Base-by-base conservation (phyloP, 768 basidiomycete species). In the Daedalea quercina region DNA sequence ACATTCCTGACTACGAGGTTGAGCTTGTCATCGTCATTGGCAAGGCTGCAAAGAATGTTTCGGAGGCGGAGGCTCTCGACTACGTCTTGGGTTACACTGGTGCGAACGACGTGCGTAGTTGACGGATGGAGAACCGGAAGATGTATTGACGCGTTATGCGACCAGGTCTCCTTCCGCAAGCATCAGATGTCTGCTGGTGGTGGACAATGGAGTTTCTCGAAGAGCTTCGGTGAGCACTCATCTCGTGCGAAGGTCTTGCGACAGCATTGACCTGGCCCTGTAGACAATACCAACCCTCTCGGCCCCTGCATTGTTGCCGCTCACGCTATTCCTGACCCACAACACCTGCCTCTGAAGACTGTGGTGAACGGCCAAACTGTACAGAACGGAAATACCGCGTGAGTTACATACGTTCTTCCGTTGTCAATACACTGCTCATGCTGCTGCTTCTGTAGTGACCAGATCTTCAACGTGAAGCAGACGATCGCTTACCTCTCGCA, bases 131-230 rank as follows among this genome's bases (percentile, higher is more conserved):
- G 11, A 20, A 3, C 6, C 25, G 19, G 19, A 7, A 41, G 1
- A n/a, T 9, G 3, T 13, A 13, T 25, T 47, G n/a, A 47, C 3
- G 17, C 8, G 6, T 17, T 19, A 22, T 34, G 11, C 46, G 42
- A 13, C 56, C 4, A 86, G 84, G 77, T 88, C 2, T 91, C 90
- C 3, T 91, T 92, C 78, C 80, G 92, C 40, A 82, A 84, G 57
- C 84, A 86, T 60, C 92, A 94, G 65, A 71, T 87, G 69, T 80
- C 81, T 3, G 83, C 85, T 9, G 41, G 85, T 22, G 48, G 48
- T 1, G 84, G 85, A 0, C 92, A 94, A 60, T 94, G 92, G 91
- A 74, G 79, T 26, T 93, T 90, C 68, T 90, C 89, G 24, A 94
- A 94, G 67, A 77, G 85, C 40, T 94, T 91, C 59, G 91, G 90